A percentile compares a stretch with the other conserved stretches of the same genome.
These are phyloP conservation scores for Naegleria lovaniensis DNA, from an alignment of 208 protist genomes.

Conservation along the genomic window DNA sequence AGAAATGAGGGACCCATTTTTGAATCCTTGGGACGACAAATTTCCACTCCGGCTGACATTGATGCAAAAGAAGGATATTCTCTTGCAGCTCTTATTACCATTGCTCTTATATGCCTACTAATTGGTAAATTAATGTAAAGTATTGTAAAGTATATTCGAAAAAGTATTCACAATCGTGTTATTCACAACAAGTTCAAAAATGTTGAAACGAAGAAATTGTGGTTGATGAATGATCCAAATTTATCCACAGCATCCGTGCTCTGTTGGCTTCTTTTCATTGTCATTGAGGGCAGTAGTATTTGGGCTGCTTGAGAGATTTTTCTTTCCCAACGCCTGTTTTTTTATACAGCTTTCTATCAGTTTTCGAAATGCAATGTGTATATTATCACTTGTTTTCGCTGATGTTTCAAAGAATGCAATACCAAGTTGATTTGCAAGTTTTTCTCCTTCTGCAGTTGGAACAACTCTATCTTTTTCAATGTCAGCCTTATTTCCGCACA, in stretches of 20 bases:
- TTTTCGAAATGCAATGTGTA: constrained; percentile 95
- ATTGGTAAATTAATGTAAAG: constrained; percentile 2
- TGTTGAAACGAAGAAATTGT: too few relatives aligned
- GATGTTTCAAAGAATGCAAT: constrained; percentile 98
- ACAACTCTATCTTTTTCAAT: neutral
- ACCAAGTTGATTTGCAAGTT: constrained; percentile 47
- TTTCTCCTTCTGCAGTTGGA: neutral
- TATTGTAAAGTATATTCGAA: neutral
- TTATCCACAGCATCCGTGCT: neutral
- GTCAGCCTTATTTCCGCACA: constrained; percentile 74
- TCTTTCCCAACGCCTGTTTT: neutral
- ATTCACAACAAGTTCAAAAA: too few relatives aligned
- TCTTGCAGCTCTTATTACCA: neutral
- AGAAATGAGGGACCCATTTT: neutral
- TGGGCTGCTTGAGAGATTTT: neutral
- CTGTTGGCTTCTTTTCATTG: neutral
- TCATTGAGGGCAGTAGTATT: neutral
- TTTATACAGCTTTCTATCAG: constrained; percentile 52
- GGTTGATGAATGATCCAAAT: neutral
- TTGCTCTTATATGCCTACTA: neutral
- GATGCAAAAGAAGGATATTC: neutral
- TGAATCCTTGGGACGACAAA: neutral
- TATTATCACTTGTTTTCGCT: constrained; percentile 94
- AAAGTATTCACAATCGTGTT: neutral
- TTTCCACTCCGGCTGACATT: neutral